A percentile compares a stretch with the other conserved stretches of the same genome.
Conservation (phyloP, 306 rosid genomes). For the Cicer yamashitae region DNA sequence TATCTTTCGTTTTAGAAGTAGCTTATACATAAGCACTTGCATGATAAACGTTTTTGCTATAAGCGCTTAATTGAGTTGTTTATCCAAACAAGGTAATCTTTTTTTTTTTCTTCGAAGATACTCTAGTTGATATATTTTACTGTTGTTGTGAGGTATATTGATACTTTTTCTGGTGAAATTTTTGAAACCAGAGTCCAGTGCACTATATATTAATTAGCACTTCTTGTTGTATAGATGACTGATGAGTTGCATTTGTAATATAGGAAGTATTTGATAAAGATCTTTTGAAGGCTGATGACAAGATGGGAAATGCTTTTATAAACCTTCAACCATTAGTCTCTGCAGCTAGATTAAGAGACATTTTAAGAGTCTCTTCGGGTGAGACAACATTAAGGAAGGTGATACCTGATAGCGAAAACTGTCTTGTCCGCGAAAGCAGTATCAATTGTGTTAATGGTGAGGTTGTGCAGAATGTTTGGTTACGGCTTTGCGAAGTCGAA, state of each 20-base stretch:
- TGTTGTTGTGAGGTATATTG: background rate
- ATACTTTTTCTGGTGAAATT: background rate
- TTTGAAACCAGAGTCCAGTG: constrained; percentile 1
- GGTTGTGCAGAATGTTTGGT: constrained; percentile 85
- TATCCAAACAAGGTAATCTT: background rate
- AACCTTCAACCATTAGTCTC: constrained; percentile 88
- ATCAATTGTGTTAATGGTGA: constrained; percentile 78
- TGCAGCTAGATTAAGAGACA: constrained; percentile 80
- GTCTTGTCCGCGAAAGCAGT: constrained; percentile 81
- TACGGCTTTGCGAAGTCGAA: constrained; percentile 85
- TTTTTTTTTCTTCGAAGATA: background rate
- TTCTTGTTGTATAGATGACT: constrained; percentile 4
- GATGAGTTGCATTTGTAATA: background rate
- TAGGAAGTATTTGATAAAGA: constrained; percentile 98
- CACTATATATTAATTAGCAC: background rate
- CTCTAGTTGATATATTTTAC: background rate
- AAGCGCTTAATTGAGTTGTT: too few species aligned
- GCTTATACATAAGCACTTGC: too few species aligned
- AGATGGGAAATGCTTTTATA: constrained; percentile 92
- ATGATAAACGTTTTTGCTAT: too few species aligned
- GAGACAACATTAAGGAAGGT: constrained; percentile 81
- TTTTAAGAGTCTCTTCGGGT: constrained; percentile 62
- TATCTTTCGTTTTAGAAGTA: too few species aligned
- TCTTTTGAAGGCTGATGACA: constrained; percentile 90
- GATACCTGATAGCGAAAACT: constrained; percentile 76